A percentile compares a stretch with the other conserved stretches of the same genome.
These are phyloP conservation scores for Tolypocladium ophioglossoides DNA, from an alignment of 2,329 filamentous ascomycete species.

Conservation along the genomic window DNA sequence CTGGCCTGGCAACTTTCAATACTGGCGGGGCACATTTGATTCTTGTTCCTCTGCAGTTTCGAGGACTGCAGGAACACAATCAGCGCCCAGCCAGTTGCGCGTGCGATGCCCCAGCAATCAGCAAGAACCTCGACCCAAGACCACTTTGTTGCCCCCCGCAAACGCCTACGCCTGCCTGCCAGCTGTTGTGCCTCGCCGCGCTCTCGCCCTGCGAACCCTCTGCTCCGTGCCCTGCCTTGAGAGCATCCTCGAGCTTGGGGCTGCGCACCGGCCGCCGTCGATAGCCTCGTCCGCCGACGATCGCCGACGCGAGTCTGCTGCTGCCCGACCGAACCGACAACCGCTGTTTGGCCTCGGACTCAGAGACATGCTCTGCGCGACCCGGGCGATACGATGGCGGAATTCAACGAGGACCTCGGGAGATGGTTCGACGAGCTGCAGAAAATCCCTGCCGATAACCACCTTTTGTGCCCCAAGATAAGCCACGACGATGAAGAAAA, in stretches of 20 bases:
- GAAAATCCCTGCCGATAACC: constrained; percentile 35
- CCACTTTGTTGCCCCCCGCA: neutral
- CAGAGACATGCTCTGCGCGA: neutral
- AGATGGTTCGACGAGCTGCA: constrained; percentile 33
- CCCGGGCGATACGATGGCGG: constrained; percentile 22
- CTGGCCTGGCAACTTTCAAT: neutral
- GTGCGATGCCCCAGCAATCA: neutral
- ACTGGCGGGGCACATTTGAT: neutral
- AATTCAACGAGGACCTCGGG: constrained; percentile 27
- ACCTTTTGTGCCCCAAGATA: constrained; percentile 59
- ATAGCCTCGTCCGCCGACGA: neutral
- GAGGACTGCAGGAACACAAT: neutral
- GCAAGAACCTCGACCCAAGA: neutral
- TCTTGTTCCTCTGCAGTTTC: neutral
- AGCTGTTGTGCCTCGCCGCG: neutral
- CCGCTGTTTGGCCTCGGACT: neutral
- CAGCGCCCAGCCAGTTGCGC: neutral
- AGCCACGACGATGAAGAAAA: constrained; percentile 51
- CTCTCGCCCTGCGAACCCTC: neutral
- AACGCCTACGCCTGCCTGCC: neutral
- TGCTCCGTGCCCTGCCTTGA: neutral
- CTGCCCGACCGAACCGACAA: neutral
- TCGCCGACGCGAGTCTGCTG: neutral
- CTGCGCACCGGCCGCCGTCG: neutral
- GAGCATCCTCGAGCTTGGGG: neutral